These are phyloP conservation scores for Tetraselmis striata DNA, from an alignment of 139 green algal species.

Conservation along the genomic window DNA sequence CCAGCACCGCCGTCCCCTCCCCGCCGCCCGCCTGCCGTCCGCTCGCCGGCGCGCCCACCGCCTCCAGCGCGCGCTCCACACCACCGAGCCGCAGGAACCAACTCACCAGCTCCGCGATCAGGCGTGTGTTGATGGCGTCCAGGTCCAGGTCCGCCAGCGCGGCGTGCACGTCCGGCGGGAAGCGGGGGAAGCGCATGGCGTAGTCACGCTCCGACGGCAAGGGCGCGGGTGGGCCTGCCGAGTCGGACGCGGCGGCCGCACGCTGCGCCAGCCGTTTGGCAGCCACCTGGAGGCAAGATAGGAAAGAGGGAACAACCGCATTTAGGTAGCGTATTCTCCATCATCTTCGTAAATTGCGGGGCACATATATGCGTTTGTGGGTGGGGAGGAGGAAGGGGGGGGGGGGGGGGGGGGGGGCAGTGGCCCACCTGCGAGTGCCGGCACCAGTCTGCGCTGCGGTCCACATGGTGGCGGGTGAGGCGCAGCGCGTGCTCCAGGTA, in stretches of 20 bases:
- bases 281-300: no score
- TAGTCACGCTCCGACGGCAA: neutral
- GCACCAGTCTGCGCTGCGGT: neutral
- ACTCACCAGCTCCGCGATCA: neutral
- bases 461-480: neutral
- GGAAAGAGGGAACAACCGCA: no score
- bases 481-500: conserved; percentile 13
- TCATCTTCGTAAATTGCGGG: no score
- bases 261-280: neutral
- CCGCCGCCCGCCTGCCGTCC: no score
- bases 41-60: no score
- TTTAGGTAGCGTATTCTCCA: no score
- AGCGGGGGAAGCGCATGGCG: neutral
- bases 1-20: conserved; percentile 1
- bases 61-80: neutral
- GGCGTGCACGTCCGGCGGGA: neutral
- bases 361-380: no score
- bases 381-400: no score
- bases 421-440: neutral
- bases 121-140: neutral
- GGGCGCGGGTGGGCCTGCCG: neutral
- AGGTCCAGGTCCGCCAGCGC: neutral
- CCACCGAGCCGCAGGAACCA: neutral
- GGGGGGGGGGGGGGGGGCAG: no score
- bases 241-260: no score